Conservation (phyloP, 768 basidiomycete species). For the Russula earlei region DNA sequence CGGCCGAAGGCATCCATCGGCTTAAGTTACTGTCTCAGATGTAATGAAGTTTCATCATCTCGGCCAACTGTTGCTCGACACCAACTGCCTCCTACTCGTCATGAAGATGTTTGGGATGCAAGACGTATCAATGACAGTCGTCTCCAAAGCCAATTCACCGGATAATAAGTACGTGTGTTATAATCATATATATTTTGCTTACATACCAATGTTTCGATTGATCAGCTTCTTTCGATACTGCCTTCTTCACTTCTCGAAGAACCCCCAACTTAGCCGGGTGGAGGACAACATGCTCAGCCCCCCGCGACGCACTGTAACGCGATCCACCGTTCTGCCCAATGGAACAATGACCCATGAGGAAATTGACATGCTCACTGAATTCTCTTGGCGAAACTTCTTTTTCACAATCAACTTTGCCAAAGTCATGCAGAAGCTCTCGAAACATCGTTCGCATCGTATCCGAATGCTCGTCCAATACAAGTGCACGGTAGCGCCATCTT, state of each 20-base stretch:
- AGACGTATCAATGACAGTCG: conserved; percentile 74
- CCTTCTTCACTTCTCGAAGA: conserved; percentile 62
- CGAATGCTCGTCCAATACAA: conserved; percentile 97
- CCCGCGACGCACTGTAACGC: conserved; percentile 48
- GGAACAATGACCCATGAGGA: conserved; percentile 77
- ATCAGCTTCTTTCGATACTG: conserved; percentile 94
- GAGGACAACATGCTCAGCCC: conserved; percentile 60
- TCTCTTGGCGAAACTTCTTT: conserved; percentile 98
- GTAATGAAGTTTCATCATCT: conserved; percentile 98
- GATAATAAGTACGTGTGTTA: conserved; percentile 59
- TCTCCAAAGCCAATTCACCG: conserved; percentile 82
- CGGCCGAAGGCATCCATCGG: not conserved
- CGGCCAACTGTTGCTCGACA: conserved; percentile 90
- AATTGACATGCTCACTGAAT: conserved; percentile 85
- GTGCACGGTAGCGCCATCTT: conserved; percentile 62
- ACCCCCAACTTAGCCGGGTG: conserved; percentile 45
- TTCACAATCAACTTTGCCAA: conserved; percentile 94
- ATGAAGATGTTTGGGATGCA: conserved; percentile 98
- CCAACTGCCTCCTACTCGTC: conserved; percentile 86
- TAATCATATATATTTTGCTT: not conserved
- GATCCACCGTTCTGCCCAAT: conserved; percentile 53
- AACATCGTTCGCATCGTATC: conserved; percentile 88
- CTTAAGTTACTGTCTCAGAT: conserved; percentile 42
- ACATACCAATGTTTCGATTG: conserved; percentile 7
- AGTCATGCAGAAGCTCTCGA: conserved; percentile 96